Evolutionary conservation across 1,284 basidiomycete species (phyloP).

Genomic region (Amylostereum areolatum): DNA sequence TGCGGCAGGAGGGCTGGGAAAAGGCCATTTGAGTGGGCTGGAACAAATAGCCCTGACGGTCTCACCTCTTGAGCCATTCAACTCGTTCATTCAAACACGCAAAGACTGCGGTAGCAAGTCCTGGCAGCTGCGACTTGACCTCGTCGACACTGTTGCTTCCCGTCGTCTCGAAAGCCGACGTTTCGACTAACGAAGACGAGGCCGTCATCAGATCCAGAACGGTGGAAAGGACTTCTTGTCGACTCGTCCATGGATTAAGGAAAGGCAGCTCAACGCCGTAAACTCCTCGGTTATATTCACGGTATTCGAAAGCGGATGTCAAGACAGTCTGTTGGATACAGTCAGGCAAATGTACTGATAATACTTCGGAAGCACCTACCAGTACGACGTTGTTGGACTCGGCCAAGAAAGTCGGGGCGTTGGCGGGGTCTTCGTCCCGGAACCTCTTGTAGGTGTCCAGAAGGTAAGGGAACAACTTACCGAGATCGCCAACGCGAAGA

Average conservation of each 20-base stretch:
- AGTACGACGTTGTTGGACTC: conserved; percentile 73
- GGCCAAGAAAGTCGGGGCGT: conserved; percentile 41
- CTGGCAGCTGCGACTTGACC: conserved; percentile 61
- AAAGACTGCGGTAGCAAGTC: conserved; percentile 67
- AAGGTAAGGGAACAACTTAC: conserved; percentile 49
- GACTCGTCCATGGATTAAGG: conserved; percentile 83
- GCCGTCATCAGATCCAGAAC: conserved; percentile 69
- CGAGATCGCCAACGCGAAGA: conserved; percentile 56
- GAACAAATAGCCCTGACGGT: conserved; percentile 1
- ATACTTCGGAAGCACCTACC: conserved; percentile 32
- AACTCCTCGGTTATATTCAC: conserved; percentile 61
- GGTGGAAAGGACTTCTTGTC: conserved; percentile 44
- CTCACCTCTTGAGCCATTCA: conserved; percentile 62
- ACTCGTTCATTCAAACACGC: conserved; percentile 69
- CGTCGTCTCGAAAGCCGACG: conserved; percentile 22
- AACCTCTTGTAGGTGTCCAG: conserved; percentile 38
- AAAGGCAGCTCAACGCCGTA: conserved; percentile 77
- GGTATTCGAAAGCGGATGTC: conserved; percentile 68
- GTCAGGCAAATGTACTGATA: background rate
- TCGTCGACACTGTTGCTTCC: conserved; percentile 17
- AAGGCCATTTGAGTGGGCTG: background rate
- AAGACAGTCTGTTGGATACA: conserved; percentile 54
- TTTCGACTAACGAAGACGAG: conserved; percentile 49
- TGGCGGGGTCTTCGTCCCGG: conserved; percentile 32
- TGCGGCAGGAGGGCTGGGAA: conserved; percentile 35